These are phyloP conservation scores for Lecanosticta acicola DNA, from an alignment of 2,329 filamentous ascomycete species.

Conservation along the genomic window DNA sequence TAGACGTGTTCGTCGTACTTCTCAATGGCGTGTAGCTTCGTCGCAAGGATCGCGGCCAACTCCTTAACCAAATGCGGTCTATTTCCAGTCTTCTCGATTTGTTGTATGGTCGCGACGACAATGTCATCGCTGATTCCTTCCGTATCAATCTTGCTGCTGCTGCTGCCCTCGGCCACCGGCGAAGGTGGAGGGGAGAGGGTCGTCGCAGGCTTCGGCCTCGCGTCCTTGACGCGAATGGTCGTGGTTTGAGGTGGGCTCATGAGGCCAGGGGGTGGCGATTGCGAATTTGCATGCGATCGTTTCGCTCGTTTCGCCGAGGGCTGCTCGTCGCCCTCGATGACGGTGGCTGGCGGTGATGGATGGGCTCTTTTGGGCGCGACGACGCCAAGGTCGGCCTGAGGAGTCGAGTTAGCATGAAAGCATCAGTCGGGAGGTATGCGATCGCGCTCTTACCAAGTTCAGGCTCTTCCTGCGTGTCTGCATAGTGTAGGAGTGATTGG, in stretches of 20 bases:
- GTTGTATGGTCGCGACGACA: conserved; percentile 81
- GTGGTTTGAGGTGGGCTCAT: conserved; percentile 43
- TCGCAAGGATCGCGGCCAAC: conserved; percentile 71
- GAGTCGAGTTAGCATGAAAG: not conserved
- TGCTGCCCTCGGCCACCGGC: conserved; percentile 48
- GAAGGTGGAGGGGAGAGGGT: conserved; percentile 78
- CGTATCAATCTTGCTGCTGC: conserved; percentile 60
- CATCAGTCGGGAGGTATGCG: conserved; percentile 51
- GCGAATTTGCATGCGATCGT: conserved; percentile 58
- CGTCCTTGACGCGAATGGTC: conserved; percentile 44
- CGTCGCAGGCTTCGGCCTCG: conserved; percentile 45
- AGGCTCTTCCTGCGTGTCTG: conserved; percentile 2
- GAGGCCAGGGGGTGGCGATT: conserved; percentile 35
- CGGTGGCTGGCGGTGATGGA: conserved; percentile 57
- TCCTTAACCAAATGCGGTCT: conserved; percentile 93
- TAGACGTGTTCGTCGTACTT: conserved; percentile 60
- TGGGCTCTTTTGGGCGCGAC: conserved; percentile 61
- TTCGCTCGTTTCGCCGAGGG: conserved; percentile 60
- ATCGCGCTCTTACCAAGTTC: not conserved
- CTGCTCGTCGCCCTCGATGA: conserved; percentile 55
- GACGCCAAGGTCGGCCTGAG: conserved; percentile 81
- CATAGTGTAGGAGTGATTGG: conserved; percentile 11
- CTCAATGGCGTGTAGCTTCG: conserved; percentile 74
- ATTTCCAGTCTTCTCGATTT: conserved; percentile 84
- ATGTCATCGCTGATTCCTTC: conserved; percentile 91